Percentiles rank a stretch among this genome's conserved stretches.
Conservation (phyloP, 202 grass and related monocot genomes). For the Panicum virgatum region DNA sequence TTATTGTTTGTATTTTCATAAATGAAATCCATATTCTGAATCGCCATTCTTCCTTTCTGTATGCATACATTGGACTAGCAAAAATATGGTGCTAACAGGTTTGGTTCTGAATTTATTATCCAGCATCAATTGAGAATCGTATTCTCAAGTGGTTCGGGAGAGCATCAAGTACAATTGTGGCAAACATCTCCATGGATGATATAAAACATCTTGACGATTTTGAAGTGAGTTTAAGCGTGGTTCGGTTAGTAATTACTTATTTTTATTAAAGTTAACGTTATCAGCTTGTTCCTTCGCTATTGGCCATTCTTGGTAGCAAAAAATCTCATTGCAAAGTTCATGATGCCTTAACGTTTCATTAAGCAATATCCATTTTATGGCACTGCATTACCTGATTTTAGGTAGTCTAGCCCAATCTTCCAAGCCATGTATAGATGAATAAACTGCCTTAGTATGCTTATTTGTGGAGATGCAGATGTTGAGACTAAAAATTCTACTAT, state of each 20-base stretch:
- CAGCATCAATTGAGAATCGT: conserved; percentile 66
- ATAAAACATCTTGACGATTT: conserved; percentile 66
- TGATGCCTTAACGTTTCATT: not conserved
- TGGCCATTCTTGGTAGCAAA: not conserved
- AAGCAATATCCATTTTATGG: not conserved
- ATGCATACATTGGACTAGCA: conserved; percentile 14
- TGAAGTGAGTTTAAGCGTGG: conserved; percentile 57
- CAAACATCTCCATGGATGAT: conserved; percentile 74
- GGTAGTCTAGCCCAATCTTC: not conserved
- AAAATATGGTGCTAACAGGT: not conserved
- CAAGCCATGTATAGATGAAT: not conserved
- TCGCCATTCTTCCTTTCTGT: not conserved
- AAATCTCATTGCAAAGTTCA: conserved; percentile 11
- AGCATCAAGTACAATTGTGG: conserved; percentile 69
- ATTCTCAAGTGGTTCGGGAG: conserved; percentile 70
- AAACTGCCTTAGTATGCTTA: not conserved
- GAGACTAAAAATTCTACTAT: not conserved
- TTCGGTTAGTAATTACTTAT: not conserved
- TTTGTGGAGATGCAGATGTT: not conserved
- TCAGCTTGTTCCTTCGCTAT: not conserved
- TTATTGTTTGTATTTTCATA: not conserved
- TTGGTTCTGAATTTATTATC: conserved; percentile 22
- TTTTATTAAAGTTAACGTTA: not conserved
- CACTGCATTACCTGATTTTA: not conserved
- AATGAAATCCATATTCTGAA: conserved; percentile 1